Conservation (phyloP, 176 grass and related monocot genomes). For the Saccharum officinarum region DNA sequence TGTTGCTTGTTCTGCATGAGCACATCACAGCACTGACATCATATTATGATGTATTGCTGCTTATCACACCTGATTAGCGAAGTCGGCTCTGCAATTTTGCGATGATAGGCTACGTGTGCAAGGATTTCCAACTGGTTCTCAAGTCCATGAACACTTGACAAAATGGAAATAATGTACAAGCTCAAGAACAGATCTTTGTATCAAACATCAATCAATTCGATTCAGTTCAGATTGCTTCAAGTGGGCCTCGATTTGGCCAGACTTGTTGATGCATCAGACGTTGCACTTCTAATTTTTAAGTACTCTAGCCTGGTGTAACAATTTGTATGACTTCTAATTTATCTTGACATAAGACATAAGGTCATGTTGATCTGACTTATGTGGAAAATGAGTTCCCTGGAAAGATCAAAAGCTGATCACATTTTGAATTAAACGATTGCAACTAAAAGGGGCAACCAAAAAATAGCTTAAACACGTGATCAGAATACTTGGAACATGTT, state of each 20-base stretch:
- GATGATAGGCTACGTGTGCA: too few relatives aligned
- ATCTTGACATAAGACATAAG: too few relatives aligned
- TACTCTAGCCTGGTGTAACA: neutral
- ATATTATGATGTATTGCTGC: neutral
- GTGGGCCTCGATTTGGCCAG: neutral
- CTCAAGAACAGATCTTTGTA: neutral
- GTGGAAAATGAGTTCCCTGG: neutral
- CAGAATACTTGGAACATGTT: too few relatives aligned
- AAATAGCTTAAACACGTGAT: too few relatives aligned
- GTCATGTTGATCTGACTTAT: too few relatives aligned
- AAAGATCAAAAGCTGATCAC: neutral
- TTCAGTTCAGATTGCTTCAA: neutral
- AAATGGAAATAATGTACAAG: neutral
- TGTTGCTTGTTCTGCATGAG: neutral
- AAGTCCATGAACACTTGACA: neutral
- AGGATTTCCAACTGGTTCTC: neutral
- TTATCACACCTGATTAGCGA: neutral
- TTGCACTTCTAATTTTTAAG: neutral
- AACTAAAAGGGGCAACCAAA: too few relatives aligned
- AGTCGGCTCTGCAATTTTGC: neutral
- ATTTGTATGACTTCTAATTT: neutral
- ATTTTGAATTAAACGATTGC: neutral
- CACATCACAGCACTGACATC: neutral
- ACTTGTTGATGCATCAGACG: neutral
- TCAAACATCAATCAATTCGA: neutral